Base-by-base conservation (phyloP, 1,284 basidiomycete species). In the Sanguinoderma infundibulare region DNA sequence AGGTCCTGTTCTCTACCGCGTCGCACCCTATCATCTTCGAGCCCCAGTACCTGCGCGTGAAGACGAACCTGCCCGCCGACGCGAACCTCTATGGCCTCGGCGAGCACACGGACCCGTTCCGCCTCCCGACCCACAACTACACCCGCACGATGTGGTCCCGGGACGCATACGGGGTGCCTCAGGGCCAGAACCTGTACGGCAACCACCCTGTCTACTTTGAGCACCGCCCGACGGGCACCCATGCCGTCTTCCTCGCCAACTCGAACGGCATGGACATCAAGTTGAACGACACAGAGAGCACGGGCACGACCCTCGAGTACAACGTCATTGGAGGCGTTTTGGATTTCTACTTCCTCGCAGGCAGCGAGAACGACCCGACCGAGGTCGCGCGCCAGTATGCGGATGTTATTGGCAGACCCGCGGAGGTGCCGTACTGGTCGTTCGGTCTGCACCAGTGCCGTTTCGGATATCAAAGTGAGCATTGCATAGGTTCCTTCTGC, bases 21-120 rank as follows among this genome's bases (percentile, higher is more conserved):
- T 77, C 77, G 2, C 81, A 87, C 67, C 78, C 87, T 5, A 75
- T 92, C 70, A 85, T 94, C 65, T 92, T 91, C 67, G 90, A 93
- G 71, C 85, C 89, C 15, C 92, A 93, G 73, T 94, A 91, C 70
- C 79, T 94, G 17, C 89, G 91, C 60, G 73, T 92, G 57, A 87
- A 87, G 73, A 87, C 85, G 26, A 70, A 64, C 57, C 72, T 89
- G 1, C 85, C 86, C 0, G 57, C 70, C 7, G 75, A 83, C 39
- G 84, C 91, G 44, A 91, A 93, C 74, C 82, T 93, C 58, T 93
- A 92, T 67, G 92, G 92, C 2, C 81, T 94, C 5, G 91, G 91
- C 22, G 91, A 94, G 71, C 86, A 90, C 72, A 86, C 88, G 7
- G 83, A 90, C 59, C 70, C 82, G 0, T 90, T 90, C 81, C 82